These are phyloP conservation scores for Aspergillus latus DNA, from an alignment of 2,329 filamentous ascomycete species.

Conservation along the genomic window DNA sequence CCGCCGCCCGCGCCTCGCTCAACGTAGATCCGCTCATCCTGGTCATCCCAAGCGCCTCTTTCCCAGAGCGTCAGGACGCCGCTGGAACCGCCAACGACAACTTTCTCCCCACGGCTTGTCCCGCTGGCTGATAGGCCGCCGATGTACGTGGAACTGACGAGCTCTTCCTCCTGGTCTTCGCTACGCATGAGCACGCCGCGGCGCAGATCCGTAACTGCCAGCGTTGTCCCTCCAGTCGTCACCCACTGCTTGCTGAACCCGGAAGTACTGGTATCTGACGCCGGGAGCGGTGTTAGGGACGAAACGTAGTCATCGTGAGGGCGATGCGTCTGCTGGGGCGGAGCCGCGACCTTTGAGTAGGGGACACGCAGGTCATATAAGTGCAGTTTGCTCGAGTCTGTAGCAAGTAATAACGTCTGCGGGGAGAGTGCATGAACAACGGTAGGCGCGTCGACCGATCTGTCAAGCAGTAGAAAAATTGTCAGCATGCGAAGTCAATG, in stretches of 20 bases:
- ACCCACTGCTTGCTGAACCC: conserved; percentile 94
- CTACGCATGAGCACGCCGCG: conserved; percentile 83
- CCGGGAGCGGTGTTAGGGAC: conserved; percentile 77
- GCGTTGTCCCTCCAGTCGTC: conserved; percentile 84
- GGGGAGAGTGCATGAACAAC: conserved; percentile 81
- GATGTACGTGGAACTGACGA: conserved; percentile 78
- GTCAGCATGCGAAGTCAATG: conserved; percentile 1
- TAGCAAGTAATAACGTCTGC: conserved; percentile 82
- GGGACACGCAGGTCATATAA: conserved; percentile 77
- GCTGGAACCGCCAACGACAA: conserved; percentile 73
- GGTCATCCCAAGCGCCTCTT: conserved; percentile 90
- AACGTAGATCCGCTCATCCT: conserved; percentile 83
- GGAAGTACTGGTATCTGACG: conserved; percentile 76
- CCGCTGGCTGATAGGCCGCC: conserved; percentile 68
- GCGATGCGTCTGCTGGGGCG: conserved; percentile 74
- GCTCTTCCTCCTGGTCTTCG: conserved; percentile 92
- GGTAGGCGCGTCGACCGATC: conserved; percentile 68
- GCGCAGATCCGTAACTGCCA: conserved; percentile 85
- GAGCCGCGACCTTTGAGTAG: conserved; percentile 54
- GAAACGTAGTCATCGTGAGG: conserved; percentile 94
- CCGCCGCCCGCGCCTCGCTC: conserved; percentile 62
- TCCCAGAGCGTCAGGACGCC: conserved; percentile 94
- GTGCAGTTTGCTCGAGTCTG: conserved; percentile 86
- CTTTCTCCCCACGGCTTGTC: conserved; percentile 69
- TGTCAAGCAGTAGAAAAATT: conserved; percentile 20